Conservation (phyloP, 768 basidiomycete genomes). For the Lentinula aciculospora region DNA sequence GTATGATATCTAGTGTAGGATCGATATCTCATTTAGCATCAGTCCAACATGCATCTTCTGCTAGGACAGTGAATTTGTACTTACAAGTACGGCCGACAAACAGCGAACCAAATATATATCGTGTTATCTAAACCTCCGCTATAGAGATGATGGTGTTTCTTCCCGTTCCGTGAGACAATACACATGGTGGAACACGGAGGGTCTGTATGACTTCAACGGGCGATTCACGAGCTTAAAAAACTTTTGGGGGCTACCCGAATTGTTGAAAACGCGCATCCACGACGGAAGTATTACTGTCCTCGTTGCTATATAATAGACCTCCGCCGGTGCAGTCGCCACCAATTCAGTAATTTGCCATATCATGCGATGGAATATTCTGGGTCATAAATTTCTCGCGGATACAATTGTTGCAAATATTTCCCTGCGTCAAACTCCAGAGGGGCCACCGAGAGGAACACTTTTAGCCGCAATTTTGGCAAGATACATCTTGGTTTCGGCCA, state of each 20-base stretch:
- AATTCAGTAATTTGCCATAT: background rate
- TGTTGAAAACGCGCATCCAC: background rate
- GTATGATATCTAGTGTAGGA: background rate
- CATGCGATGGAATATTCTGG: too few species aligned
- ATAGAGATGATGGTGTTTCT: too few species aligned
- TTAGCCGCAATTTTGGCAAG: conserved; percentile 40
- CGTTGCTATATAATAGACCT: background rate
- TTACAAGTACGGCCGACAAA: conserved; percentile 1
- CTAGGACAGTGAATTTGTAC: too few species aligned
- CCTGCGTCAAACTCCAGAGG: background rate
- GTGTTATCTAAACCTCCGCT: too few species aligned
- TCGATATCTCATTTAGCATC: background rate
- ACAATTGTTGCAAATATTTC: too few species aligned
- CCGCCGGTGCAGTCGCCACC: background rate
- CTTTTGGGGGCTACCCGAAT: background rate
- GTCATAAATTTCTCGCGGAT: too few species aligned
- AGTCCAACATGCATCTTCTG: too few species aligned
- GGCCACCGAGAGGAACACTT: conserved; percentile 7
- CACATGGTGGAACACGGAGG: background rate
- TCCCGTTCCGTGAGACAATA: background rate
- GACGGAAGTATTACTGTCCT: background rate
- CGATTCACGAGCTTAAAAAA: background rate
- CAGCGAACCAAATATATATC: background rate
- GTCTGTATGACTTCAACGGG: too few species aligned
- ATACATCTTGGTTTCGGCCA: conserved; percentile 43